phyloP scores from a whole-genome alignment of 2,329 filamentous ascomycete genomes.

The Domatiomyces globalis region DNA sequence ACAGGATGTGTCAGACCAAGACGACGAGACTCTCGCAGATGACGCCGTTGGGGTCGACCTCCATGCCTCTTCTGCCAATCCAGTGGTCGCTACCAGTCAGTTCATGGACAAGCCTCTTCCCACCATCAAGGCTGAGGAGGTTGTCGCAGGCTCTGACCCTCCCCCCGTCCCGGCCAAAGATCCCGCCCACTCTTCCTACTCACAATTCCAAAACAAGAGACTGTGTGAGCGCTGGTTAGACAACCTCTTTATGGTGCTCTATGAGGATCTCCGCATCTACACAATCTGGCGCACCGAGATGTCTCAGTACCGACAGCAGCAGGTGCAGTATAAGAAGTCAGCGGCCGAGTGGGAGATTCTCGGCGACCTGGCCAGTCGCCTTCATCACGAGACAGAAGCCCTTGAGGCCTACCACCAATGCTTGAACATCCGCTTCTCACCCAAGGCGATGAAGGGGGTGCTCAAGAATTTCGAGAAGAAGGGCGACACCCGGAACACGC shows the following conservation, averaged over 20 bases:
- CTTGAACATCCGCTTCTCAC: constrained; percentile 74
- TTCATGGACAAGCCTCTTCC: constrained; percentile 66
- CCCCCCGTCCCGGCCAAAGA: constrained; percentile 25
- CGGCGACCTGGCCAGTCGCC: constrained; percentile 75
- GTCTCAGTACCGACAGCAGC: constrained; percentile 84
- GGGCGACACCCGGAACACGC: constrained; percentile 64
- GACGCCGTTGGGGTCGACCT: constrained; percentile 20
- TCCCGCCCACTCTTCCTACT: constrained; percentile 58
- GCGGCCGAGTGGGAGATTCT: constrained; percentile 98
- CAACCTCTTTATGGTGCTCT: constrained; percentile 97
- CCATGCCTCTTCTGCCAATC: constrained; percentile 19
- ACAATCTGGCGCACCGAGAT: constrained; percentile 99
- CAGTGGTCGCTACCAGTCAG: constrained; percentile 16
- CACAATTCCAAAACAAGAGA: constrained; percentile 90
- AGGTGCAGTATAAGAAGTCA: constrained; percentile 90
- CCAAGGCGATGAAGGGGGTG: constrained; percentile 78
- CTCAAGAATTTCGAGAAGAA: constrained; percentile 63
- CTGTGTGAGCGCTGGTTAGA: constrained; percentile 96
- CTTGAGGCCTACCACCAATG: constrained; percentile 88
- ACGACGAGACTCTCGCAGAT: constrained; percentile 18
- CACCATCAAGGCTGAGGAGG: constrained; percentile 60
- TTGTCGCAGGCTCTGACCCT: constrained; percentile 61
- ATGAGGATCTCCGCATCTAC: constrained; percentile 94
- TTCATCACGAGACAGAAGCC: constrained; percentile 84
- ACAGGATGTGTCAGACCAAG: constrained; percentile 12